Conservation (phyloP, 2,329 filamentous ascomycete species). For the Ophiostoma himal-ulmi region DNA sequence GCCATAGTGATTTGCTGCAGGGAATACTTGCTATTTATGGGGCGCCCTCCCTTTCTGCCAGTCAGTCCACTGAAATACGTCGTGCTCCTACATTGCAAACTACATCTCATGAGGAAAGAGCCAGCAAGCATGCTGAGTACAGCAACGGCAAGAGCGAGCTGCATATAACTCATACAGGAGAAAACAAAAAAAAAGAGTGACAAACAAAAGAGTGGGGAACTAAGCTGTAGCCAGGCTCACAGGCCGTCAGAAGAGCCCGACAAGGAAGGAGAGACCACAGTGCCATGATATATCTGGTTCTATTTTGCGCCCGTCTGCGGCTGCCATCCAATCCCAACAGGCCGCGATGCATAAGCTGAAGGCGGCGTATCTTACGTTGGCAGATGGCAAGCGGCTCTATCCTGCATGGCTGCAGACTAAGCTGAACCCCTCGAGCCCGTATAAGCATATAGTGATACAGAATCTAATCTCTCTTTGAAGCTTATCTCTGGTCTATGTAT, state of each 20-base stretch:
- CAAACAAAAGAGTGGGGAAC: neutral
- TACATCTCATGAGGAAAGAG: neutral
- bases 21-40: neutral
- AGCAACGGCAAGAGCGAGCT: neutral
- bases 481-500: neutral
- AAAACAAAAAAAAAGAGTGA: neutral
- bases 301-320: constrained; percentile 3
- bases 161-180: neutral
- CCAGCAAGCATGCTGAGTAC: neutral
- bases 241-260: neutral
- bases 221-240: neutral
- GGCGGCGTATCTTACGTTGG: neutral
- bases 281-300: neutral
- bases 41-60: neutral
- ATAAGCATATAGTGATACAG: neutral
- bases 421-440: neutral
- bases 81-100: neutral
- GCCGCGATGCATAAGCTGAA: neutral
- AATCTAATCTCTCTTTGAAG: neutral
- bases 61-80: neutral
- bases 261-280: neutral
- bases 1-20: neutral
- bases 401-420: neutral
- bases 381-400: neutral
- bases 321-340: neutral